phyloP scores from a whole-genome alignment of 495 filamentous ascomycete species.

The Cercophora sp. region DNA sequence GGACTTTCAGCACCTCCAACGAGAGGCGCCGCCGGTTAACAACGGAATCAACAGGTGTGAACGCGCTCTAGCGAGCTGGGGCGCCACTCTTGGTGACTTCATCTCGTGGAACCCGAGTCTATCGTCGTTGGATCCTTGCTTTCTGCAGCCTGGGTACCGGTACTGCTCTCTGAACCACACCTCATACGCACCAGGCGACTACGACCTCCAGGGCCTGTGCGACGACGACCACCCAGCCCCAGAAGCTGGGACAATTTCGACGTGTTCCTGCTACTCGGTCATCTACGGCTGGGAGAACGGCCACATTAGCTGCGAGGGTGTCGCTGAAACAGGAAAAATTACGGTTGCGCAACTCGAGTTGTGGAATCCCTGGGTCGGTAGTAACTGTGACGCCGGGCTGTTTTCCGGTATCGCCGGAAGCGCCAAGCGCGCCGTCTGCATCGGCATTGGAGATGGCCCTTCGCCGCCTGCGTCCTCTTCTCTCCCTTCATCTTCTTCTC shows the following conservation, averaged over 20 bases:
- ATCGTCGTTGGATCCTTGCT: not conserved
- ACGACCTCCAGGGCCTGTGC: not conserved
- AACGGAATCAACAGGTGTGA: not conserved
- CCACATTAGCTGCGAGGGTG: not conserved
- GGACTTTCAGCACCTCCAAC: not conserved
- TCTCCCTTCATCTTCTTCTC: not conserved
- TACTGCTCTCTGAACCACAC: slow-evolving; percentile 5
- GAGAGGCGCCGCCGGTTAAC: not conserved
- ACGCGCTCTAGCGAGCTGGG: no score
- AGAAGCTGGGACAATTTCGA: not conserved
- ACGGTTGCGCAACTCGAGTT: not conserved
- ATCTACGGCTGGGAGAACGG: not conserved
- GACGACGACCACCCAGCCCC: not conserved
- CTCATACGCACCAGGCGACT: not conserved
- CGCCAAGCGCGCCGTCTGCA: not conserved
- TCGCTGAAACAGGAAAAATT: not conserved
- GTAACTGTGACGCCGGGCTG: not conserved
- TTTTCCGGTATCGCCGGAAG: not conserved
- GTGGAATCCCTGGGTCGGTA: slow-evolving; percentile 1
- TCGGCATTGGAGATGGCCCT: not conserved
- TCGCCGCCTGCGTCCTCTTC: not conserved
- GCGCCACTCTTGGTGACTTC: not conserved
- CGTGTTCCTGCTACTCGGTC: not conserved
- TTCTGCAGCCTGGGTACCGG: not conserved
- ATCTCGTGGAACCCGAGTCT: slow-evolving; percentile 4